These are phyloP conservation scores for Harrya chromipes DNA, from an alignment of 768 basidiomycete species.

Conservation along the genomic window DNA sequence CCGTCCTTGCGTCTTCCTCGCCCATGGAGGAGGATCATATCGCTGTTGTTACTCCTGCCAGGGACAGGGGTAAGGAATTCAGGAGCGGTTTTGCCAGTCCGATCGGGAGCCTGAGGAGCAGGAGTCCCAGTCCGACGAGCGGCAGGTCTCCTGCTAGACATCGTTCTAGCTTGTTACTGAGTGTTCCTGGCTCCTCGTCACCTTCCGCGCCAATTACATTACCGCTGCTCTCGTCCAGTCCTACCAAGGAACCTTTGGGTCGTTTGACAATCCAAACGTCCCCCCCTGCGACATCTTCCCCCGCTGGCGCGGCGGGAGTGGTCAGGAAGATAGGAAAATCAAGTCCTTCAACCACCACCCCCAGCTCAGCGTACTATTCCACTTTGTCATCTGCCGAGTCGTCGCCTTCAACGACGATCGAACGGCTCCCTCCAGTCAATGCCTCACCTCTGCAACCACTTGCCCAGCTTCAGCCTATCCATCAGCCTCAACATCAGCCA, in stretches of 20 bases:
- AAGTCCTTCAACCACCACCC: conserved; percentile 37
- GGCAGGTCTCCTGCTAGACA: conserved; percentile 34
- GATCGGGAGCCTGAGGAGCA: conserved; percentile 58
- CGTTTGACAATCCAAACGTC: conserved; percentile 25
- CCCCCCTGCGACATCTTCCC: conserved; percentile 9
- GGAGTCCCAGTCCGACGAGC: conserved; percentile 61
- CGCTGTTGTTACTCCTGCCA: conserved; percentile 58
- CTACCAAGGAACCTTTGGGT: conserved; percentile 19
- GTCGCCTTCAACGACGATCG: conserved; percentile 38
- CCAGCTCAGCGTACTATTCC: conserved; percentile 50
- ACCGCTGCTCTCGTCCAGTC: conserved; percentile 28
- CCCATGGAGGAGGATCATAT: conserved; percentile 54
- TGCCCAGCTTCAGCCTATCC: conserved; percentile 13
- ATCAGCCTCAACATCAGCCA: conserved; percentile 20
- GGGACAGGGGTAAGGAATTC: conserved; percentile 30
- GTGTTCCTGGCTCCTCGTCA: conserved; percentile 40
- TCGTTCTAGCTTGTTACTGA: conserved; percentile 46
- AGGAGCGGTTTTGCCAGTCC: conserved; percentile 64
- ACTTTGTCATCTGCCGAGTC: conserved; percentile 36
- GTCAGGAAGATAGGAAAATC: conserved; percentile 14
- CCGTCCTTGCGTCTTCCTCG: conserved; percentile 51
- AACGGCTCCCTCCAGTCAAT: conserved; percentile 26
- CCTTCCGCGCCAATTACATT: conserved; percentile 18
- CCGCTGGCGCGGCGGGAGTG: neutral
- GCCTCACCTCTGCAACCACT: conserved; percentile 23